Conservation (phyloP, 805 yeast species). For the Cyberlindnera mississippiensis region DNA sequence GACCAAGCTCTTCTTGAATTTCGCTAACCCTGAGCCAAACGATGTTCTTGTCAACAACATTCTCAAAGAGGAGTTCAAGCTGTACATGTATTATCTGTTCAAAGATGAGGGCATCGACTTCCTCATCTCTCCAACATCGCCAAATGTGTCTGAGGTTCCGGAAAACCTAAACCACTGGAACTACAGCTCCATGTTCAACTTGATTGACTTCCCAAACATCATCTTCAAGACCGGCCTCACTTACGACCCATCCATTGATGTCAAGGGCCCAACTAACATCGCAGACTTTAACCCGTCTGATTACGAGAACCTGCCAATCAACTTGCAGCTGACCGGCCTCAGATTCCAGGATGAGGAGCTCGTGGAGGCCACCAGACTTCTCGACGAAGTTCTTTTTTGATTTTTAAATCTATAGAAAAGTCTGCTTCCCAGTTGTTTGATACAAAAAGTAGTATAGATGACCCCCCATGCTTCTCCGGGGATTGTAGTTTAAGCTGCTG, state of each 20-base stretch:
- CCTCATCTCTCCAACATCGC: slow-evolving; percentile 61
- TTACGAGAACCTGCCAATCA: slow-evolving; percentile 42
- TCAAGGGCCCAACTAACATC: slow-evolving; percentile 34
- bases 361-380: slow-evolving; percentile 42
- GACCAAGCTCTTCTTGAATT: slow-evolving; percentile 57
- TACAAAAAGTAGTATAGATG: too few relatives aligned
- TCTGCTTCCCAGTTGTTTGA: too few relatives aligned
- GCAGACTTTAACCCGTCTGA: slow-evolving; percentile 26
- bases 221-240: slow-evolving; percentile 58
- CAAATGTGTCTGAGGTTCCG: slow-evolving; percentile 67
- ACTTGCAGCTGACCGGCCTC: slow-evolving; percentile 46
- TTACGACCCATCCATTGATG: slow-evolving; percentile 53
- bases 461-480: too few relatives aligned
- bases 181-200: slow-evolving; percentile 69
- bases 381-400: slow-evolving; percentile 30
- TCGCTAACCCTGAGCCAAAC: slow-evolving; percentile 51
- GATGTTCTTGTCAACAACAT: slow-evolving; percentile 57
- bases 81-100: slow-evolving; percentile 50
- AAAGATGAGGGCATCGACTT: slow-evolving; percentile 58
- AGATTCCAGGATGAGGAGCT: slow-evolving; percentile 48
- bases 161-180: slow-evolving; percentile 71
- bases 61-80: slow-evolving; percentile 55
- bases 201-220: slow-evolving; percentile 69
- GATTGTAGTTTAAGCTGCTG: too few relatives aligned
- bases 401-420: too few relatives aligned